Base-by-base conservation (phyloP, 306 rosid species). In the Canavalia gladiata region DNA sequence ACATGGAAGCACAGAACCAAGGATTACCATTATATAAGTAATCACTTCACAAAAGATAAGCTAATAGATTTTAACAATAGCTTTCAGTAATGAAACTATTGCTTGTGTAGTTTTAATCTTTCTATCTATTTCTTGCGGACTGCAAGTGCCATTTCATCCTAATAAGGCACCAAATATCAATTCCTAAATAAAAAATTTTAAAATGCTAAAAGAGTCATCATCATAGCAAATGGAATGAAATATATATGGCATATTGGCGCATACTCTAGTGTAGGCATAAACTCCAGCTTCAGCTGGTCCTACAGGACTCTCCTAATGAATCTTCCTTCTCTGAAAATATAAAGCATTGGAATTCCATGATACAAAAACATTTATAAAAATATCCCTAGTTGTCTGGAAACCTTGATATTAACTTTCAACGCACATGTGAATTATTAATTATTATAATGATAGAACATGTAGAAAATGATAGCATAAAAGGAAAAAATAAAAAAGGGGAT, bases 251-350 rank as follows among this genome's bases (percentile, higher is more conserved):
- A 42, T 25, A 74, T 62, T 31, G 60, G 18, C 59, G 28, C 86
- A 29, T 86, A 91, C 97, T 91, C 84, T 88, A 54, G 97, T 90
- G 72, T 90, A 91, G 35, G 97, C 97, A 74, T 93, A 93, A 86
- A 91, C 94, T 34, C 97, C 94, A 47, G 97, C 94, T 84, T 93
- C 97, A 6, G 94, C 72, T 59, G 97, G 97, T 63, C 86, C 92
- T 0, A 87, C 75, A 10, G 97, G 97, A 83, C 97, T 91, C 97
- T 91, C 71, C 97, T 85, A 9, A 87, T 84, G 91, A 93, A 93
- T 86, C 80, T 88, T 59, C 97, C 97, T 64, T 87, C 97, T 85
- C 88, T 93, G 80, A 87, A 88, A 81, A 93, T 93, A 81, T 93
- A 93, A 65, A 93, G 97, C 97, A 93, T 93, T 12, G 97, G 97